These are phyloP conservation scores for Colletotrichum musicola DNA, from an alignment of 2,329 filamentous ascomycete species.

Conservation along the genomic window DNA sequence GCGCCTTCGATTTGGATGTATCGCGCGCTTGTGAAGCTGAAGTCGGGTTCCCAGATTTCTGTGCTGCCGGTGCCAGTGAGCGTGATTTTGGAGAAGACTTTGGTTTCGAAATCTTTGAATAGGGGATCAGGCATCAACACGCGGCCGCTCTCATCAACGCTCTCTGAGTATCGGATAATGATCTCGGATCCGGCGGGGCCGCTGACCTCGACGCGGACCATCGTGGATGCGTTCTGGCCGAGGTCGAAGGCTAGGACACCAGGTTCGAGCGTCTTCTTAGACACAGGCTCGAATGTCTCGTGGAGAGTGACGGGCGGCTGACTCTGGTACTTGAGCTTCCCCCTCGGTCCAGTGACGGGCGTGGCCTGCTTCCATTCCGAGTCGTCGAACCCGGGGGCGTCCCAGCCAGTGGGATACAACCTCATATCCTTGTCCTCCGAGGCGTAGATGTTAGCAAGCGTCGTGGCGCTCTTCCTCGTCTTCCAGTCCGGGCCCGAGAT, in stretches of 20 bases:
- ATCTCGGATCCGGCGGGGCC: constrained; percentile 39
- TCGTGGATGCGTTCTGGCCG: constrained; percentile 44
- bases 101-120: constrained; percentile 48
- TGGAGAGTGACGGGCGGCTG: constrained; percentile 54
- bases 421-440: constrained; percentile 54
- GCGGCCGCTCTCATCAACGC: constrained; percentile 42
- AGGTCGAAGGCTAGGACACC: constrained; percentile 42
- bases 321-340: constrained; percentile 53
- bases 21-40: constrained; percentile 56
- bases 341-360: constrained; percentile 53
- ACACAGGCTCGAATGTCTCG: constrained; percentile 49
- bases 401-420: constrained; percentile 51
- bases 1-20: constrained; percentile 57
- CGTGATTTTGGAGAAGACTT: constrained; percentile 54
- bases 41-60: constrained; percentile 55
- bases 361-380: constrained; percentile 49
- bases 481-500: constrained; percentile 54
- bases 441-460: constrained; percentile 55
- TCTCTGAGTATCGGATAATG: constrained; percentile 44
- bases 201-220: constrained; percentile 42
- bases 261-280: constrained; percentile 36
- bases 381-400: constrained; percentile 43
- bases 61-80: constrained; percentile 45
- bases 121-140: constrained; percentile 57
- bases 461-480: constrained; percentile 52